Evolutionary conservation across 805 yeast genomes (phyloP), one percentile per base, ranked within the genome.

Genomic region (Scheffersomyces coipomensis): DNA sequence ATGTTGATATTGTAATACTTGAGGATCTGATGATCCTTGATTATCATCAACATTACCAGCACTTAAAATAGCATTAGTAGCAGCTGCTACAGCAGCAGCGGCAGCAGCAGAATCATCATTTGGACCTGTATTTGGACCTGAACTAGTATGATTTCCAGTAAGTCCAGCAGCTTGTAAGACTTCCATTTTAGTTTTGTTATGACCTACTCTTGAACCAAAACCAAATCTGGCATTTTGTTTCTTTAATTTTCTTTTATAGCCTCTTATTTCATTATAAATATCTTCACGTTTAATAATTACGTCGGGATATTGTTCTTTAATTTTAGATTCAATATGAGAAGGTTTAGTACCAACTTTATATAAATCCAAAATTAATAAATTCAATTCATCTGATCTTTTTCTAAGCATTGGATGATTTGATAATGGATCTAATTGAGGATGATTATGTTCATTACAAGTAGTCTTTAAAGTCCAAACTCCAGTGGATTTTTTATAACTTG

Each of bases 321-420:
- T 68, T 44, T 75, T 76, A 24, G 70, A 66, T 50, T 76, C 81
- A 45, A 76, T 76, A 45, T 69, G 74, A 5, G 73, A 64, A 5
- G 82, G 82, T 53, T 76, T 76, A 37, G 79, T 78, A 30, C 81
- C 82, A 17, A 71, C 64, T 39, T 73, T 71, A 54, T 76, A 76
- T 42, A 76, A 59, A 46, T 75, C 79, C 47, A 73, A 64, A 42
- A 76, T 76, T 35, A 76, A 62, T 43, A 67, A 57, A 52, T 76
- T 76, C 45, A 76, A 71, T 53, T 75, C 77, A 45, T 71, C 75
- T 6, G 76, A 67, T 33, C 81, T 55, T 54, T 76, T 76, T 45
- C 81, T 64, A 44, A 76, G 62, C 79, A 76, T 75, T 13, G 82
- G 82, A 53, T 76, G 78, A 53, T 71, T 75, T 13, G 72, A 64